Percentiles rank a stretch among this genome's conserved stretches.
phyloP scores from a whole-genome alignment of 169 alveolate genomes.

The Plasmodium yoelii region DNA sequence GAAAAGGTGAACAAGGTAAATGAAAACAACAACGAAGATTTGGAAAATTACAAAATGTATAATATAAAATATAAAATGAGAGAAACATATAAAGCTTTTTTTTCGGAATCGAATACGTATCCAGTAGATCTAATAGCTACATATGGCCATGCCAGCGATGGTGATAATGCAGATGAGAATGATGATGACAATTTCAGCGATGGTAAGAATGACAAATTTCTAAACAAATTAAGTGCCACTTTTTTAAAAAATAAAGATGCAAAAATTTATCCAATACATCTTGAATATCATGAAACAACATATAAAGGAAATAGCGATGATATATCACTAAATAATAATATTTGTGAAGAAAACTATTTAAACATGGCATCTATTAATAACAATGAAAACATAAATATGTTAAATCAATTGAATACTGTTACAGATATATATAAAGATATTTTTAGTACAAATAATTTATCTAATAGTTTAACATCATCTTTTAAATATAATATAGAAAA shows the following conservation, averaged over 20 bases:
- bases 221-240: slow-evolving; percentile 5
- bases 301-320: slow-evolving; percentile 9
- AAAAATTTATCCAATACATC: slow-evolving; percentile 17
- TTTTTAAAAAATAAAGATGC: background rate
- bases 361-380: background rate
- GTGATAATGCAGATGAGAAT: too few species aligned
- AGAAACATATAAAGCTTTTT: slow-evolving; percentile 28
- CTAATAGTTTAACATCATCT: background rate
- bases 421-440: slow-evolving; percentile 48
- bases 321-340: background rate
- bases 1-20: background rate
- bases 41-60: background rate
- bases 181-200: too few species aligned
- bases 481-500: background rate
- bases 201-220: too few species aligned
- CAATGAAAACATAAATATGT: background rate
- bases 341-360: background rate
- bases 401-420: background rate
- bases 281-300: slow-evolving; percentile 29
- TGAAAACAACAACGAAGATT: background rate
- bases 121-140: slow-evolving; percentile 46
- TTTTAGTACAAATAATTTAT: slow-evolving; percentile 7
- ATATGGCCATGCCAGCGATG: too few species aligned
- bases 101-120: slow-evolving; percentile 33
- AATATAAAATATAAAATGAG: slow-evolving; percentile 3